phyloP scores from a whole-genome alignment of 805 yeast species.

The Ogataea haglerorum region DNA sequence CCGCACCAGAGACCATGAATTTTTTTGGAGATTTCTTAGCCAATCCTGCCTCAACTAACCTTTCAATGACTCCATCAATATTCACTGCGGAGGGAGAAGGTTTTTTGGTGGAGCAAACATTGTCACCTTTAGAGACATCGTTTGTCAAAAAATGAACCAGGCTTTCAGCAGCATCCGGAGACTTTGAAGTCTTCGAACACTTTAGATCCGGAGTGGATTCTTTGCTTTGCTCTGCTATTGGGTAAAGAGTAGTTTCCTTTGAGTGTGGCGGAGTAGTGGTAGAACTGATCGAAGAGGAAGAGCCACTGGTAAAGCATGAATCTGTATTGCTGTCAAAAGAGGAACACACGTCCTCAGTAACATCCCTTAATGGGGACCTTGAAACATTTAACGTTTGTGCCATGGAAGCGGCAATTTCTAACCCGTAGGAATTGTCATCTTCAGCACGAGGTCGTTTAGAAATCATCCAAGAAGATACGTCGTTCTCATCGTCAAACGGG shows the following conservation, averaged over 20 bases:
- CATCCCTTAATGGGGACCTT: constrained; percentile 13
- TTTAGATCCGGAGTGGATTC: constrained; percentile 30
- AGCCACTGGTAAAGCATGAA: constrained; percentile 32
- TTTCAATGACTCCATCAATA: constrained; percentile 61
- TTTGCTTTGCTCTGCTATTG: constrained; percentile 33
- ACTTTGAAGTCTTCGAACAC: not conserved
- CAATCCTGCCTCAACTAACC: constrained; percentile 51
- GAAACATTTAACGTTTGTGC: constrained; percentile 35
- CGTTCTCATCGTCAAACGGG: not conserved
- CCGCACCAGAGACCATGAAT: constrained; percentile 49
- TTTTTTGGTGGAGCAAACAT: not conserved
- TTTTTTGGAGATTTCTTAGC: constrained; percentile 41
- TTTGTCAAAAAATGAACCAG: not conserved
- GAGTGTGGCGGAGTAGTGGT: constrained; percentile 25
- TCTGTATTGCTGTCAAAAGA: constrained; percentile 43
- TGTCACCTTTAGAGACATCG: not conserved
- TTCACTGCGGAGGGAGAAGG: constrained; percentile 32
- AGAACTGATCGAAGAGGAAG: constrained; percentile 30
- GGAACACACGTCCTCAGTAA: constrained; percentile 29
- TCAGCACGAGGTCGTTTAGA: constrained; percentile 9
- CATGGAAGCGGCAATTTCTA: constrained; percentile 46
- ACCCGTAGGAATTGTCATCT: constrained; percentile 27
- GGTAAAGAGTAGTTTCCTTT: constrained; percentile 21
- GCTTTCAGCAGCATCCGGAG: constrained; percentile 1
- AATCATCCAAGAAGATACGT: not conserved